Evolutionary conservation across 169 alveolate genomes (phyloP), one percentile per base, ranked within the genome.

Genomic region (Amoebophrya sp.): DNA sequence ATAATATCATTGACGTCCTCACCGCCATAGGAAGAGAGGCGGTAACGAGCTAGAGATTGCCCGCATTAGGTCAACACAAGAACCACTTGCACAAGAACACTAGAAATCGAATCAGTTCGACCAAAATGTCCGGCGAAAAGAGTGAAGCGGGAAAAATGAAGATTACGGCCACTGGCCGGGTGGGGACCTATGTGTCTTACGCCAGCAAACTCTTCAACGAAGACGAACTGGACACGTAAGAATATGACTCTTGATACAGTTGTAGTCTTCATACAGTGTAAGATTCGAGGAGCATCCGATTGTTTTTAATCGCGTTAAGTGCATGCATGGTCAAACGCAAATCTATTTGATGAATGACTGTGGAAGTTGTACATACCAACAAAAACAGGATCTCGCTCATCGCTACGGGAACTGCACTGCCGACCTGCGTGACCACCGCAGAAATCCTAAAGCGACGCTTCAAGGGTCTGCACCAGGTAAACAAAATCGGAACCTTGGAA

Each of bases 321-420:
- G n/a, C n/a, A n/a, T n/a, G n/a, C n/a, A n/a, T n/a, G n/a, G n/a
- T n/a, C n/a, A n/a, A n/a, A n/a, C n/a, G n/a, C n/a, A n/a, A n/a
- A n/a, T n/a, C n/a, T n/a, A n/a, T n/a, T n/a, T n/a, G n/a, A n/a
- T n/a, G n/a, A n/a, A n/a, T n/a, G n/a, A n/a, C n/a, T n/a, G n/a
- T n/a, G n/a, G n/a, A n/a, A n/a, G n/a, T n/a, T 18, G 29, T 47
- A 7, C 66, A 47, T 18, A 18, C 35, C 83, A 66, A 66, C 38
- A 93, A 77, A 38, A 94, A 94, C 33, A 94, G 94, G 39, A 93
- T 96, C 40, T 94, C 95, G 47, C 90, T 96, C 41, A 94, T 94
- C 91, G 97, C 97, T 29, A 96, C 97, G 33, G 98, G 98, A 7
- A 94, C 94, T 40, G 97, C 98, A 33, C 95, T 96, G 91, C 93